Evolutionary conservation across 2,329 filamentous ascomycete genomes (phyloP).

Genomic region (Exophiala alcalophila): DNA sequence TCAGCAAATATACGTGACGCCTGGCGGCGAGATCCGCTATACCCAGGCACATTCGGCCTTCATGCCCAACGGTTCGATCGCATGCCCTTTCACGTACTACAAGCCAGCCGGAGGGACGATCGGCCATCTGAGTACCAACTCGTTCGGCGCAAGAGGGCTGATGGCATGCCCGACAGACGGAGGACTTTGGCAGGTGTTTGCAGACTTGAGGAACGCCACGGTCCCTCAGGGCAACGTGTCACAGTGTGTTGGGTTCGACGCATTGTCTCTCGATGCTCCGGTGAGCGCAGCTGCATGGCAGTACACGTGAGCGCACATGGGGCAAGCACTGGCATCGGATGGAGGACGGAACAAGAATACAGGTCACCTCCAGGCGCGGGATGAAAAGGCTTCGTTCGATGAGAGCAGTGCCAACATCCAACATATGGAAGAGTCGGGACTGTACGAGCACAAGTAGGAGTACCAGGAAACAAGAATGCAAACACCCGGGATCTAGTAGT

Average conservation of each 20-base stretch:
- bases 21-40: conserved; percentile 55
- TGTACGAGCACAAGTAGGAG: too few relatives aligned
- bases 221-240: conserved; percentile 39
- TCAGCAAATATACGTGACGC: conserved; percentile 58
- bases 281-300: conserved; percentile 39
- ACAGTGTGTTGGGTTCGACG: conserved; percentile 42
- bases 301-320: conserved; percentile 42
- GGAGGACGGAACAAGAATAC: too few relatives aligned
- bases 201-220: conserved; percentile 39
- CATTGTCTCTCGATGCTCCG: conserved; percentile 35
- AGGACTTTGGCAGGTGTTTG: conserved; percentile 43
- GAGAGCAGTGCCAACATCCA: too few relatives aligned
- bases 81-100: conserved; percentile 49
- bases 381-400: too few relatives aligned
- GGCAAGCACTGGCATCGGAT: too few relatives aligned
- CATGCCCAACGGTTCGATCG: conserved; percentile 51
- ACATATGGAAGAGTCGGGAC: too few relatives aligned
- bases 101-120: conserved; percentile 32
- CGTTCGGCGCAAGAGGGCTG: conserved; percentile 40
- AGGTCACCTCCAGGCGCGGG: too few relatives aligned
- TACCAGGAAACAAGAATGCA: too few relatives aligned
- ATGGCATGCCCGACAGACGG: conserved; percentile 43
- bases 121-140: conserved; percentile 34
- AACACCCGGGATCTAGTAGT: too few relatives aligned
- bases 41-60: conserved; percentile 54